These are phyloP conservation scores for Debaryomyces prosopidis DNA, from an alignment of 805 yeast genomes.

Conservation along the genomic window DNA sequence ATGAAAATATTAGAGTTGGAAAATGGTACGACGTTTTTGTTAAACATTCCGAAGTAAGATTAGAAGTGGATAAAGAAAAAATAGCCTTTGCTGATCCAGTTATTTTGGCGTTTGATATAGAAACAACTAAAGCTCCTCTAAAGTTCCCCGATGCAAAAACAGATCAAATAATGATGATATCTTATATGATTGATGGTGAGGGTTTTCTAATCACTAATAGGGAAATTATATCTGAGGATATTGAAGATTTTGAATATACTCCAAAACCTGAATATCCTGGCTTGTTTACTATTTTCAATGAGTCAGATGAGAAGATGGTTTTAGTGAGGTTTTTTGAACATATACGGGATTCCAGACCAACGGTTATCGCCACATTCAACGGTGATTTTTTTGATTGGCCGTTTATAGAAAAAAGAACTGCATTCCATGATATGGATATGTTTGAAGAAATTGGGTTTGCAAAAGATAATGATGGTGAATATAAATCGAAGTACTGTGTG, in stretches of 20 bases:
- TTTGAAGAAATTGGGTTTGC: conserved; percentile 93
- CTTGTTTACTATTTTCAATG: conserved; percentile 84
- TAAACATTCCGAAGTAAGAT: conserved; percentile 51
- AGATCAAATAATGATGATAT: conserved; percentile 98
- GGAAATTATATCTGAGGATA: conserved; percentile 91
- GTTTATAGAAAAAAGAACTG: conserved; percentile 85
- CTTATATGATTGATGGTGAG: conserved; percentile 98
- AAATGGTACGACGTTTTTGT: conserved; percentile 90
- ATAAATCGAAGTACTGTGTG: conserved; percentile 86
- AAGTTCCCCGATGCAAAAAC: conserved; percentile 91
- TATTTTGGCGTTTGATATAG: conserved; percentile 94
- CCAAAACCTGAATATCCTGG: conserved; percentile 98
- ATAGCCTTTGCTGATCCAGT: conserved; percentile 98
- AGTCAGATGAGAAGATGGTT: conserved; percentile 75
- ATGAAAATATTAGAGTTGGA: conserved; percentile 82
- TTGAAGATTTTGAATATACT: conserved; percentile 95
- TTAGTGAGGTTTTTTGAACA: conserved; percentile 84
- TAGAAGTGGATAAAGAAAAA: conserved; percentile 65
- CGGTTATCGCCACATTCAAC: conserved; percentile 96
- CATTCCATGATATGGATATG: conserved; percentile 83
- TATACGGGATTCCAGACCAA: conserved; percentile 82
- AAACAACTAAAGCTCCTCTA: conserved; percentile 93
- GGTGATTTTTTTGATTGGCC: conserved; percentile 99
- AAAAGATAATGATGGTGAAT: conserved; percentile 85
- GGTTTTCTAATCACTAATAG: conserved; percentile 93